Evolutionary conservation across 495 filamentous ascomycete species (phyloP), one percentile per base, ranked within the genome.

Genomic region (Penicillium desertorum): DNA sequence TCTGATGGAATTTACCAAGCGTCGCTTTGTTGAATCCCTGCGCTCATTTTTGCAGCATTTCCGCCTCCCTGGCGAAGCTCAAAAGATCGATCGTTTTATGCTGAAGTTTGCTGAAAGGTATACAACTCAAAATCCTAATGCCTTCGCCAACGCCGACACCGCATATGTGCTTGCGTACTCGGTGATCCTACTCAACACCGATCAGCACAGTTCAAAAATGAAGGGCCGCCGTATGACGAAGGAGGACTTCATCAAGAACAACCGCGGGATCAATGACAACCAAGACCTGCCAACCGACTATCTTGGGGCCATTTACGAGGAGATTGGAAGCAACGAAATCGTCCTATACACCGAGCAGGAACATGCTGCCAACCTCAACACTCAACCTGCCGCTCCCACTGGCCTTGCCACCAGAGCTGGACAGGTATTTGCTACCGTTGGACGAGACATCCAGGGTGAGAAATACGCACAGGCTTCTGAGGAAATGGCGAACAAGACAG

Each of bases 81-180:
- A 99, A 70, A 99, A 99, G 77, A 99, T 99, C 61, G 94, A 99
- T 84, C 88, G 94, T 36, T 96, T 97, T 73, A 98, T 99, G 94
- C 79, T 98, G 49, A 99, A 99, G 71, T 99, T 98, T 74, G 95
- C 94, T 41, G 91, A 98, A 65, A 86, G 92, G 25, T 99, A 99
- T 67, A 87, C 92, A 36, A 88, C 85, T 37, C 92, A 92, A 29
- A 99, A 99, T 61, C 94, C 94, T 1, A 95, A 96, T 66, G 92
- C 94, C 5, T 99, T 96, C 68, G 94, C 94, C 17, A 99, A 98
- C 69, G 94, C 94, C 4, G 94, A 99, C 65, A 99, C 94, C 1
- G 93, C 94, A 7, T 99, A 99, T 64, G 89, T 98, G 25, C 80
- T 99, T 10, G 84, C 92, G 0, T 99, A 99, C 70, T 96, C 91